These are phyloP conservation scores for Helenozyma rhizophorensis DNA, from an alignment of 805 yeast genomes.

Conservation along the genomic window DNA sequence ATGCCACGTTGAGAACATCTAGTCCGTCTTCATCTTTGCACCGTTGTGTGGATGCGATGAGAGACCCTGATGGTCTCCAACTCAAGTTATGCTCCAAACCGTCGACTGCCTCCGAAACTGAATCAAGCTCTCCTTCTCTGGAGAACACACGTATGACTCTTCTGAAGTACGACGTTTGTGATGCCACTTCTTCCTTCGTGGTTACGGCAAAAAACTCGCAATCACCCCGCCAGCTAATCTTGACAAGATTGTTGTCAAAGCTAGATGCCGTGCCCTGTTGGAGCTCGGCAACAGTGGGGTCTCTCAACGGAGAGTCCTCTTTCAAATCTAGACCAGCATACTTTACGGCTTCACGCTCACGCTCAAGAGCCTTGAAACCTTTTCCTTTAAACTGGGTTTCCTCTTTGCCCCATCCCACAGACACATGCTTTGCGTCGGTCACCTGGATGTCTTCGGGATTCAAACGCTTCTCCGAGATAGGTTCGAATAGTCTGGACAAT, in stretches of 20 bases:
- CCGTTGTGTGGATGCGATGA: slow-evolving; percentile 79
- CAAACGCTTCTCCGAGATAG: slow-evolving; percentile 61
- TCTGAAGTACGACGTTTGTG: slow-evolving; percentile 40
- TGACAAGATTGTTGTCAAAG: slow-evolving; percentile 45
- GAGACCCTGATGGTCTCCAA: slow-evolving; percentile 90
- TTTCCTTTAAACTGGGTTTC: slow-evolving; percentile 96
- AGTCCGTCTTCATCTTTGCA: slow-evolving; percentile 49
- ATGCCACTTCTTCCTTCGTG: slow-evolving; percentile 51
- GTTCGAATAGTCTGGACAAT: slow-evolving; percentile 74
- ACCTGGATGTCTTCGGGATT: slow-evolving; percentile 55
- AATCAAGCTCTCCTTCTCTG: slow-evolving; percentile 71
- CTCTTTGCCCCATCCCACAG: slow-evolving; percentile 97
- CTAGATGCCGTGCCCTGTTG: slow-evolving; percentile 63
- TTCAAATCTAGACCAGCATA: slow-evolving; percentile 68
- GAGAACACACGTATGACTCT: slow-evolving; percentile 81
- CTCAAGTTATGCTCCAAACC: slow-evolving; percentile 68
- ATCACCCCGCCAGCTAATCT: slow-evolving; percentile 93
- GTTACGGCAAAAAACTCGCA: slow-evolving; percentile 76
- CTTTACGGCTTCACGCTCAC: slow-evolving; percentile 50
- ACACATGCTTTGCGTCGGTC: slow-evolving; percentile 71
- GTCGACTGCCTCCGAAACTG: slow-evolving; percentile 87
- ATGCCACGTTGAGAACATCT: slow-evolving; percentile 52
- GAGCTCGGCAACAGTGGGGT: slow-evolving; percentile 79
- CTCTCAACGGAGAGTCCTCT: slow-evolving; percentile 55
- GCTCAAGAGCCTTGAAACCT: slow-evolving; percentile 78